phyloP scores from a whole-genome alignment of 2,329 filamentous ascomycete genomes.

The Scedosporium apiospermum region DNA sequence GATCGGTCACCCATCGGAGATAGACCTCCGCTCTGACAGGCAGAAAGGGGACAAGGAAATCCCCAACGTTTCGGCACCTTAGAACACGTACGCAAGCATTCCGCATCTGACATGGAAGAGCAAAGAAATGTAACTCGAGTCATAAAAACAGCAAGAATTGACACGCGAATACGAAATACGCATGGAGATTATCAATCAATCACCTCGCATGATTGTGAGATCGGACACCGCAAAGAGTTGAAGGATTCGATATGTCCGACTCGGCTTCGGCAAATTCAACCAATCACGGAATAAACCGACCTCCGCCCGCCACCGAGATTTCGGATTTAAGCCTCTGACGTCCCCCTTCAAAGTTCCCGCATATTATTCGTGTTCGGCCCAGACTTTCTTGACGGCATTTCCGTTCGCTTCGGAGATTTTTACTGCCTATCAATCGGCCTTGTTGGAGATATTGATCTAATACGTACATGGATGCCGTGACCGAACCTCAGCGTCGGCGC shows the following conservation, averaged over 20 bases:
- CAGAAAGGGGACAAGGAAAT: no score
- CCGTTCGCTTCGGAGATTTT: background rate
- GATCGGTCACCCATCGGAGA: no score
- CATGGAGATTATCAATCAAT: no score
- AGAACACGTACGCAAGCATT: no score
- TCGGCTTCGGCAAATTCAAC: constrained; percentile 1
- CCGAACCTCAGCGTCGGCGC: constrained; percentile 16
- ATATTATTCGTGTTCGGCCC: background rate
- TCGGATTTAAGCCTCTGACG: background rate
- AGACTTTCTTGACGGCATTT: background rate
- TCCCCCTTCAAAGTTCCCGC: background rate
- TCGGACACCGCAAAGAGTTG: no score
- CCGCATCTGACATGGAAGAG: no score
- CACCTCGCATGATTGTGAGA: no score
- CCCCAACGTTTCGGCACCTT: no score
- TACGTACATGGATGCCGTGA: constrained; percentile 5
- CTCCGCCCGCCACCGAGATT: background rate
- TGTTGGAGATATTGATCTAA: background rate
- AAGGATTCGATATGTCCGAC: background rate
- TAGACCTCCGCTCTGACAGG: no score
- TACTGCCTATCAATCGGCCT: background rate
- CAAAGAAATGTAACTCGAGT: no score
- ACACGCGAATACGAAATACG: no score
- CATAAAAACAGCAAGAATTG: no score
- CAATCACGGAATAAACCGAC: background rate